Percentiles rank a stretch among this genome's conserved stretches.
These are phyloP conservation scores for Cercospora sp. DNA, from an alignment of 2,329 filamentous ascomycete genomes.

Conservation along the genomic window DNA sequence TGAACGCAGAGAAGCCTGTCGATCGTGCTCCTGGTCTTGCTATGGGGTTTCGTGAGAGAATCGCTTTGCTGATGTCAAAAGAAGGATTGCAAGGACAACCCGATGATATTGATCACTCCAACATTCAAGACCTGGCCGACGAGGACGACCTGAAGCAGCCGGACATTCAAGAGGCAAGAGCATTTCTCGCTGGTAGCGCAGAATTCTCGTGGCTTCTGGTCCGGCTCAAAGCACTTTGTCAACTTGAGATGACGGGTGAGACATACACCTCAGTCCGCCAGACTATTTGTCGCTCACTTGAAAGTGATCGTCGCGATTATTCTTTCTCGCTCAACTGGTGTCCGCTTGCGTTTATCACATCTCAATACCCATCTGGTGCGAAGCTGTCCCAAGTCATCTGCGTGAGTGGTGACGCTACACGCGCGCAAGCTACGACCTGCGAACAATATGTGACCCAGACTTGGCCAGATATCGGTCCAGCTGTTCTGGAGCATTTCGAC, in stretches of 20 bases:
- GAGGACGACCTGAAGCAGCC: background rate
- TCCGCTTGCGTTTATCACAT: background rate
- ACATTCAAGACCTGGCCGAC: background rate
- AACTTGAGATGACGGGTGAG: background rate
- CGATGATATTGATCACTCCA: background rate
- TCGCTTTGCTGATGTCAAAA: background rate
- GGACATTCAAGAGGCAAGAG: background rate
- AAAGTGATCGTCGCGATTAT: background rate
- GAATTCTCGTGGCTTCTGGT: background rate
- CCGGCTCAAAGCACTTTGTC: background rate
- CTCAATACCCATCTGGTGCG: background rate
- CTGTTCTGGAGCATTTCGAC: background rate
- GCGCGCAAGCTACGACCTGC: background rate
- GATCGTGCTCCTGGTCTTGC: background rate
- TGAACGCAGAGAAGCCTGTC: background rate
- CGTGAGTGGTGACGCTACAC: background rate
- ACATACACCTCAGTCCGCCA: background rate
- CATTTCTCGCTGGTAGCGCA: background rate
- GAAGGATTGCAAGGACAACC: background rate
- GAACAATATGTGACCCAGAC: background rate
- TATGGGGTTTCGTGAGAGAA: background rate
- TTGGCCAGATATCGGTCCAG: background rate
- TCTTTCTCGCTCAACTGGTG: background rate
- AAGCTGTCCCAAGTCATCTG: background rate
- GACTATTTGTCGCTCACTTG: background rate